phyloP scores from a whole-genome alignment of 208 protist species.

The Zelonia costaricensis region DNA sequence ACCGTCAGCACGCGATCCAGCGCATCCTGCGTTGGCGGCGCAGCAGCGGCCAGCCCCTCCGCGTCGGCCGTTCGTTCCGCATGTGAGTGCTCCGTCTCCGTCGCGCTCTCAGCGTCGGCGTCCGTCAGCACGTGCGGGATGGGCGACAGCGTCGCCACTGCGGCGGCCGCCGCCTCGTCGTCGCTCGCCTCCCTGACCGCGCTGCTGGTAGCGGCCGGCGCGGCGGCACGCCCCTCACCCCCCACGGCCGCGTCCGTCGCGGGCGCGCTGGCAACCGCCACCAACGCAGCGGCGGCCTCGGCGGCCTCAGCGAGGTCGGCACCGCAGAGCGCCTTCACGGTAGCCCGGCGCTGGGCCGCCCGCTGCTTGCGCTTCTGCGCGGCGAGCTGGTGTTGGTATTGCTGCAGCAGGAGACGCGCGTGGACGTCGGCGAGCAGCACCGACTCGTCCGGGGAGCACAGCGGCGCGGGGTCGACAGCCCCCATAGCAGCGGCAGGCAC shows the following conservation, averaged over 20 bases:
- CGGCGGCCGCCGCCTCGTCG: neutral
- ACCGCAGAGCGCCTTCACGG: neutral
- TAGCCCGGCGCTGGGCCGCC: neutral
- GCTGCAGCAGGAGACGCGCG: slow-evolving; percentile 13
- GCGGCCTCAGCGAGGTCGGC: no score
- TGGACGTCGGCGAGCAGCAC: slow-evolving; percentile 21
- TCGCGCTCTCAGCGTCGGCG: slow-evolving; percentile 6
- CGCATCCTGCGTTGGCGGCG: slow-evolving; percentile 13
- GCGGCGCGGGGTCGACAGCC: no score
- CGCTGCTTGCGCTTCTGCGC: slow-evolving; percentile 4
- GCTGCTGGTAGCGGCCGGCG: neutral
- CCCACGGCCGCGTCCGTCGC: no score
- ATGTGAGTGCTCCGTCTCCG: slow-evolving; percentile 1
- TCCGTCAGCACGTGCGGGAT: slow-evolving; percentile 11
- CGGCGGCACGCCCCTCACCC: neutral
- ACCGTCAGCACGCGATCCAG: slow-evolving; percentile 28
- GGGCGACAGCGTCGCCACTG: slow-evolving; percentile 17
- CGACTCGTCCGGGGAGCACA: slow-evolving; percentile 16
- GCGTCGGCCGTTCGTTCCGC: neutral
- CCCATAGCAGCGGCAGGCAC: slow-evolving; percentile 3
- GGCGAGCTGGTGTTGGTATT: neutral
- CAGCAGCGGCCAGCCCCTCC: neutral
- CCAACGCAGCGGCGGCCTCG: no score
- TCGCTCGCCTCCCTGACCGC: neutral
- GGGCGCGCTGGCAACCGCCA: no score